Conservation (phyloP, 2,329 filamentous ascomycete species). For the Tolypocladium paradoxum region DNA sequence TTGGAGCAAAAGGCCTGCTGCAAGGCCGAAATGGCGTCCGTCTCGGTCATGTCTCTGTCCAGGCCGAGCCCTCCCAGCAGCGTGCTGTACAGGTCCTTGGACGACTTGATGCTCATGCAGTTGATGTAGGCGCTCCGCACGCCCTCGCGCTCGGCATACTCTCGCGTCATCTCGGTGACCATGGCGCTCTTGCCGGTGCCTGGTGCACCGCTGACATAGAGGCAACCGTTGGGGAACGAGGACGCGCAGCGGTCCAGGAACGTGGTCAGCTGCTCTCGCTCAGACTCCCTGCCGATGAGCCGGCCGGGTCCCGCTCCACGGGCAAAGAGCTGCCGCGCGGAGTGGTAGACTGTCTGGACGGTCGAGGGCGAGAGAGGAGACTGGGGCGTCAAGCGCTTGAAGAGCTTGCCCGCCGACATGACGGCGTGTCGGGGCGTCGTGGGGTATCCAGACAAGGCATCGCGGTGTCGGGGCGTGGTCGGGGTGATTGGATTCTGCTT, state of each 20-base stretch:
- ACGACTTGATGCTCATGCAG: slow-evolving; percentile 91
- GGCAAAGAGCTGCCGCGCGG: slow-evolving; percentile 78
- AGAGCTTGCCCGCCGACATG: slow-evolving; percentile 61
- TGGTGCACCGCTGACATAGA: slow-evolving; percentile 91
- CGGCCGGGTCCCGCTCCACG: slow-evolving; percentile 64
- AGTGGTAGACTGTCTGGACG: slow-evolving; percentile 70
- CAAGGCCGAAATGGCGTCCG: slow-evolving; percentile 56
- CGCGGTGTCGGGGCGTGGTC: slow-evolving; percentile 65
- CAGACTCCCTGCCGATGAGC: slow-evolving; percentile 66
- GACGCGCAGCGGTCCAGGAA: slow-evolving; percentile 60
- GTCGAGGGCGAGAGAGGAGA: slow-evolving; percentile 61
- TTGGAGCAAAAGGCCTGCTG: slow-evolving; percentile 60
- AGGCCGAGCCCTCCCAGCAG: slow-evolving; percentile 60
- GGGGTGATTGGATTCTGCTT: slow-evolving; percentile 51
- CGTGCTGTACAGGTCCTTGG: slow-evolving; percentile 73
- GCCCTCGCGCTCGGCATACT: slow-evolving; percentile 37
- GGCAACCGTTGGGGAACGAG: slow-evolving; percentile 59
- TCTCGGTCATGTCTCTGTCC: slow-evolving; percentile 47
- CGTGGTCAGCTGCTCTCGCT: slow-evolving; percentile 50
- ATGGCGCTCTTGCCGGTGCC: slow-evolving; percentile 96
- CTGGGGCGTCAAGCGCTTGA: slow-evolving; percentile 69
- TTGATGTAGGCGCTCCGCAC: slow-evolving; percentile 76
- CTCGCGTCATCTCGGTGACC: slow-evolving; percentile 65
- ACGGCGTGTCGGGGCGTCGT: slow-evolving; percentile 78
- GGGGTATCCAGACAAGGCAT: slow-evolving; percentile 62